Percentiles rank a stretch among this genome's conserved stretches.
phyloP scores from a whole-genome alignment of 768 basidiomycete species.

The Kwoniella dejecticola region DNA sequence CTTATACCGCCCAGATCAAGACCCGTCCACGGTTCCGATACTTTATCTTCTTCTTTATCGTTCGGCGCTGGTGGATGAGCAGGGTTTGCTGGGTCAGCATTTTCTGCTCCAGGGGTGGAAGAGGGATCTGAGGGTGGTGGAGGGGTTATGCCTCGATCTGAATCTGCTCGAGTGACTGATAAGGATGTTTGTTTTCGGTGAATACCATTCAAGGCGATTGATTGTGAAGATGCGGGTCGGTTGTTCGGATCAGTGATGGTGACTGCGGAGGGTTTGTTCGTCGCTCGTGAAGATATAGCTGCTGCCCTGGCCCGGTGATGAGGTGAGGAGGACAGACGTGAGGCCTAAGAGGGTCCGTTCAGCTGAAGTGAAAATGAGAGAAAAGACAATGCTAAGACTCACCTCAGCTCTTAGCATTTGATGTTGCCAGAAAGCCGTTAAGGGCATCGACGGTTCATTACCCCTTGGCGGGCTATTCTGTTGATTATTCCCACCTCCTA shows the following conservation, averaged over 20 bases:
- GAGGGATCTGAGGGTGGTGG: constrained; percentile 36
- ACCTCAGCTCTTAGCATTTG: constrained; percentile 92
- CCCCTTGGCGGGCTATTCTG: constrained; percentile 43
- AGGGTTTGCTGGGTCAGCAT: constrained; percentile 70
- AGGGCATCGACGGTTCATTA: constrained; percentile 48
- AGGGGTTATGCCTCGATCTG: constrained; percentile 42
- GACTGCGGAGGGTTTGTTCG: constrained; percentile 76
- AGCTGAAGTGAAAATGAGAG: too few relatives aligned
- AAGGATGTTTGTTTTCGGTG: constrained; percentile 46
- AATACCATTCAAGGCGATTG: constrained; percentile 36
- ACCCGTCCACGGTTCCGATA: constrained; percentile 67
- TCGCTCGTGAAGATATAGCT: constrained; percentile 85
- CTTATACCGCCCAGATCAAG: constrained; percentile 95
- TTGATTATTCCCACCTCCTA: constrained; percentile 14
- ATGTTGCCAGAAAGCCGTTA: constrained; percentile 87
- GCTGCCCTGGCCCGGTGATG: constrained; percentile 95
- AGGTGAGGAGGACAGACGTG: constrained; percentile 79
- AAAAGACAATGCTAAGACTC: too few relatives aligned
- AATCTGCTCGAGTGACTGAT: constrained; percentile 48
- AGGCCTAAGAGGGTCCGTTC: too few relatives aligned
- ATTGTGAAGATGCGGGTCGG: constrained; percentile 53
- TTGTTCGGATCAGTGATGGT: constrained; percentile 87
- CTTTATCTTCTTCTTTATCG: constrained; percentile 65
- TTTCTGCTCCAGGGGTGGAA: constrained; percentile 68
- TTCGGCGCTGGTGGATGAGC: constrained; percentile 61